Evolutionary conservation across 495 filamentous ascomycete species (phyloP).

Genomic region (Mycothermus thermophilus): DNA sequence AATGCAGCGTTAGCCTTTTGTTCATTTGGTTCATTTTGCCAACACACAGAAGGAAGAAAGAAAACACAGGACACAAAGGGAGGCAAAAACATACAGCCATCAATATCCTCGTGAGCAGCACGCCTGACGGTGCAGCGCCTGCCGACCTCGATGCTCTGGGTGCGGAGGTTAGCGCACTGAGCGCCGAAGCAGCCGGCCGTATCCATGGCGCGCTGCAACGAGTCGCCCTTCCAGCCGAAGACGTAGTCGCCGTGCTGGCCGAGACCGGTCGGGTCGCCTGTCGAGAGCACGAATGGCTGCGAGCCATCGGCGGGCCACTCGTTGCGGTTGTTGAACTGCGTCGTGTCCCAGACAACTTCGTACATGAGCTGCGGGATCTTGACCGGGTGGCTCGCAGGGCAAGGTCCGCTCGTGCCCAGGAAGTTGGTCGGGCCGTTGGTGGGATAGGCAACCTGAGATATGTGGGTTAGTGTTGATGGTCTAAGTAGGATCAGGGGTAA

Average conservation of each 20-base stretch:
- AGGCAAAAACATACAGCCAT: slow-evolving; percentile 28
- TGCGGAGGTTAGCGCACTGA: slow-evolving; percentile 22
- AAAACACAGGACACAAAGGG: background rate
- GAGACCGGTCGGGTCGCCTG: slow-evolving; percentile 29
- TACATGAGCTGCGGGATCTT: slow-evolving; percentile 38
- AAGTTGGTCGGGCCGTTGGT: slow-evolving; percentile 32
- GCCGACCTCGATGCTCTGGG: slow-evolving; percentile 22
- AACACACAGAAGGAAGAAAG: background rate
- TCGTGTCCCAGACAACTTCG: slow-evolving; percentile 40
- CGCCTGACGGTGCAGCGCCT: slow-evolving; percentile 24
- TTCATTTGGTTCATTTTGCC: too few species aligned
- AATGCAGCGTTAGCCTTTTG: too few species aligned
- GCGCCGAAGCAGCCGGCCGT: slow-evolving; percentile 30
- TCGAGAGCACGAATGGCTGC: slow-evolving; percentile 36
- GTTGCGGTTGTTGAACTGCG: slow-evolving; percentile 30
- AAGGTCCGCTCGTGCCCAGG: slow-evolving; percentile 28
- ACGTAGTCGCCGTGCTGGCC: slow-evolving; percentile 40
- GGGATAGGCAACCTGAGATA: too few species aligned
- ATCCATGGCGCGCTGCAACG: slow-evolving; percentile 38
- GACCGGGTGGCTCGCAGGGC: slow-evolving; percentile 35
- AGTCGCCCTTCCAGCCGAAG: too few species aligned
- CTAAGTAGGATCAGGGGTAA: too few species aligned
- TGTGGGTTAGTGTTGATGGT: too few species aligned
- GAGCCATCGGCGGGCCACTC: slow-evolving; percentile 33
- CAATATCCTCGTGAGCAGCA: slow-evolving; percentile 27